Evolutionary conservation across 305 asterid genomes (phyloP).

Genomic region (Fraxinus dipetala): DNA sequence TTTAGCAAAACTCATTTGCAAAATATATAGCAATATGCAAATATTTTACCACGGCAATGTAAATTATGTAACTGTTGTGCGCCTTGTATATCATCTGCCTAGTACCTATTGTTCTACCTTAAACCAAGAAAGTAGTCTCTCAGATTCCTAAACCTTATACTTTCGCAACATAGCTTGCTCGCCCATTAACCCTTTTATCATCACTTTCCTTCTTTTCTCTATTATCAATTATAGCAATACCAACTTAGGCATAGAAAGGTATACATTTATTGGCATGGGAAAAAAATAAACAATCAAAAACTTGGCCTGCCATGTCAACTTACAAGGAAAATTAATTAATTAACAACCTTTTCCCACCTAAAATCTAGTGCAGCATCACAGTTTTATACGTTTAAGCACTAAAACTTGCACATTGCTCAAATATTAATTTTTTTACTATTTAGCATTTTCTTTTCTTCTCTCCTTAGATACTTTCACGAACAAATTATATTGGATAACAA

Average conservation of each 20-base stretch:
- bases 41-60: not conserved
- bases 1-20: not conserved
- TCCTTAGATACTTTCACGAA: not conserved
- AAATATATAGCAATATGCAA: not conserved
- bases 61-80: not conserved
- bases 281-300: not conserved
- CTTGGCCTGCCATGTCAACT: not conserved
- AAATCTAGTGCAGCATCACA: not conserved
- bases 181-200: not conserved
- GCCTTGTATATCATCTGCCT: not conserved
- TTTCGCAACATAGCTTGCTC: not conserved
- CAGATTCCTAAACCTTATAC: not conserved
- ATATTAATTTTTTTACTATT: not conserved
- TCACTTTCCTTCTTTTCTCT: not conserved
- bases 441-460: slow-evolving; percentile 1
- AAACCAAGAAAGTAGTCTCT: not conserved
- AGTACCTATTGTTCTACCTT: not conserved
- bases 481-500: not conserved
- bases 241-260: not conserved
- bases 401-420: slow-evolving; percentile 13
- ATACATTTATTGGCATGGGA: not conserved
- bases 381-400: slow-evolving; percentile 14
- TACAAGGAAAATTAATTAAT: not conserved
- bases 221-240: not conserved
- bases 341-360: not conserved